These are phyloP conservation scores for Fragaria vesca DNA, from an alignment of 306 rosid genomes.

Conservation along the genomic window DNA sequence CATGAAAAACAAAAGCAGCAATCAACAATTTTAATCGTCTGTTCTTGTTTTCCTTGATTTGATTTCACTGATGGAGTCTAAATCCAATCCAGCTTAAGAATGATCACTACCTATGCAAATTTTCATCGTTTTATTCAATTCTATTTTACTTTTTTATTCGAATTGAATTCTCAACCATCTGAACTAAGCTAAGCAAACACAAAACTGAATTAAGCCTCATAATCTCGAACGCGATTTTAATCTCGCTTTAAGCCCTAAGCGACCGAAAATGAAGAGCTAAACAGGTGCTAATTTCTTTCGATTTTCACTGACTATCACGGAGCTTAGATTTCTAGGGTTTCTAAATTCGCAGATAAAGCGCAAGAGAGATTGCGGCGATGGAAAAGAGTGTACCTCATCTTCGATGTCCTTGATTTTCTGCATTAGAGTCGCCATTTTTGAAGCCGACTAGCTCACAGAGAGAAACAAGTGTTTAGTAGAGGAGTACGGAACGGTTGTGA, in stretches of 20 bases:
- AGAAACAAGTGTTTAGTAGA: neutral
- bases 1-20: neutral
- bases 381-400: constrained; percentile 72
- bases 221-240: no score
- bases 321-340: neutral
- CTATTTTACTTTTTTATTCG: neutral
- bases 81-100: neutral
- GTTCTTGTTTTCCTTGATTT: neutral
- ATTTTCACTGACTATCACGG: neutral
- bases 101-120: neutral
- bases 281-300: neutral
- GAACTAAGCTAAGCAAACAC: neutral
- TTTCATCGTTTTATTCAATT: neutral
- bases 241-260: neutral
- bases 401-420: constrained; percentile 99
- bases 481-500: neutral
- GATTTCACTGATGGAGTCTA: neutral
- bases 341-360: neutral
- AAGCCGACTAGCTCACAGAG: constrained; percentile 25
- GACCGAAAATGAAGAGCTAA: neutral
- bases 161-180: neutral
- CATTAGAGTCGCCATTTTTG: constrained; percentile 90
- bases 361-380: neutral
- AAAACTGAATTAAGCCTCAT: neutral
- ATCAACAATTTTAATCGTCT: neutral